Evolutionary conservation across 306 rosid genomes (phyloP).

Genomic region (Oemleria cerasiformis): DNA sequence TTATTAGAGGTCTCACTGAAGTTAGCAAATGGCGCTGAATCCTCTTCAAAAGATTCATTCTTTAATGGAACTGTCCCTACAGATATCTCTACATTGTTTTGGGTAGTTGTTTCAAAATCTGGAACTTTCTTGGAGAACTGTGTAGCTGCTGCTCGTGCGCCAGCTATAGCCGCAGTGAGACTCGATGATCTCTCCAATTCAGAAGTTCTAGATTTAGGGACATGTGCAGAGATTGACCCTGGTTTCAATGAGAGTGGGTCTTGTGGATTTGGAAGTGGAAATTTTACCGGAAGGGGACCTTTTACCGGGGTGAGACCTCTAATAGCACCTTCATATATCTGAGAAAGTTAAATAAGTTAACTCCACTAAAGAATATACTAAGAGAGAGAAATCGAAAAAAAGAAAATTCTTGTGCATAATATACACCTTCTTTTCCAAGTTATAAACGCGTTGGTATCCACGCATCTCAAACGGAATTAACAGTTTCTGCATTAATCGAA

Average conservation of each 20-base stretch:
- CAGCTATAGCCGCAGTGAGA: conserved; percentile 70
- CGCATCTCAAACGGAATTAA: conserved; percentile 97
- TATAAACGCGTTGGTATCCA: conserved; percentile 86
- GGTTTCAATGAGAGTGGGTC: conserved; percentile 74
- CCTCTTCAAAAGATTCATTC: conserved; percentile 24
- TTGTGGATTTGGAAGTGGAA: conserved; percentile 74
- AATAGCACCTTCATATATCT: conserved; percentile 79
- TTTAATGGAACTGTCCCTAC: conserved; percentile 23
- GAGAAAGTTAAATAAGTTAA: conserved; percentile 19
- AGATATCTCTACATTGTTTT: conserved; percentile 6
- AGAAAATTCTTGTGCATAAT: background rate
- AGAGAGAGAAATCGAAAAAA: background rate
- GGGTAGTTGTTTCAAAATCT: conserved; percentile 24
- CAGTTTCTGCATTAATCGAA: conserved; percentile 52
- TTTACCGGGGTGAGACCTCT: conserved; percentile 65
- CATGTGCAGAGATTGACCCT: conserved; percentile 44
- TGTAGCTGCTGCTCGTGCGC: conserved; percentile 83
- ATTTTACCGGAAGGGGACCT: conserved; percentile 64
- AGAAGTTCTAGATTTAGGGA: conserved; percentile 36
- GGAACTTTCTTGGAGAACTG: conserved; percentile 68
- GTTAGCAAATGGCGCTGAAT: conserved; percentile 17
- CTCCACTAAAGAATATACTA: conserved; percentile 14
- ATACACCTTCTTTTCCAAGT: conserved; percentile 81
- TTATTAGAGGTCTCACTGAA: conserved; percentile 24
- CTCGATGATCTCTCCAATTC: conserved; percentile 58